Conservation (phyloP, 2,329 filamentous ascomycete species). For the Aspergillus ruber region DNA sequence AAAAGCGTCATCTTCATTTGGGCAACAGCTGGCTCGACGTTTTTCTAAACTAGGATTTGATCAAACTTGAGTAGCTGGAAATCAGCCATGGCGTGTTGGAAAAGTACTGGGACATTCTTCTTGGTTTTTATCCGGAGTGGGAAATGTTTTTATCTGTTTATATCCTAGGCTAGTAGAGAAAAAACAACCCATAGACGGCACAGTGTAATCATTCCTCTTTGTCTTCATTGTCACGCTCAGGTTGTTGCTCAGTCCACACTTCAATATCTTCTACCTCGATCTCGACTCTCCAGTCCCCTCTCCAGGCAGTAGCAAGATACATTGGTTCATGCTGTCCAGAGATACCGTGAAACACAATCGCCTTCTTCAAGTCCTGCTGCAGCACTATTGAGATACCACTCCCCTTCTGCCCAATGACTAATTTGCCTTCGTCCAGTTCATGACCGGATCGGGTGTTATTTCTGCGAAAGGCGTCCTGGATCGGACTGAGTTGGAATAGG, state of each 20-base stretch:
- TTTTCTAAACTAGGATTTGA: too few relatives aligned
- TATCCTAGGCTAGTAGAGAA: too few relatives aligned
- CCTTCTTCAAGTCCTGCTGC: not conserved
- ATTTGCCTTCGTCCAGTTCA: not conserved
- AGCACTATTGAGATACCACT: not conserved
- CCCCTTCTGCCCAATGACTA: not conserved
- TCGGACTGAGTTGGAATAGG: not conserved
- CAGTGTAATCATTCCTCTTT: too few relatives aligned
- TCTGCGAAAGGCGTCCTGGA: not conserved
- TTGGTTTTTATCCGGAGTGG: too few relatives aligned
- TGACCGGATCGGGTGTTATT: not conserved
- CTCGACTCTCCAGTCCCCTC: not conserved
- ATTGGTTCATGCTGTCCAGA: not conserved
- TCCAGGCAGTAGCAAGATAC: not conserved
- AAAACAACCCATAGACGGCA: too few relatives aligned
- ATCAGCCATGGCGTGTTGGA: too few relatives aligned
- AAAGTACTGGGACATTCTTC: too few relatives aligned
- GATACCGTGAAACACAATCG: not conserved
- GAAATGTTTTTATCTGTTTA: too few relatives aligned
- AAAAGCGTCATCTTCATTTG: too few relatives aligned
- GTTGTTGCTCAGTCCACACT: not conserved
- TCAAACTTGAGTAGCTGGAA: too few relatives aligned
- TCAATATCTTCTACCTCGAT: not conserved
- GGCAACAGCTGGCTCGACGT: too few relatives aligned
- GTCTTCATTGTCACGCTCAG: not conserved